phyloP scores from a whole-genome alignment of 225 moss, liverwort and hornwort species.

The Bryum argenteum region DNA sequence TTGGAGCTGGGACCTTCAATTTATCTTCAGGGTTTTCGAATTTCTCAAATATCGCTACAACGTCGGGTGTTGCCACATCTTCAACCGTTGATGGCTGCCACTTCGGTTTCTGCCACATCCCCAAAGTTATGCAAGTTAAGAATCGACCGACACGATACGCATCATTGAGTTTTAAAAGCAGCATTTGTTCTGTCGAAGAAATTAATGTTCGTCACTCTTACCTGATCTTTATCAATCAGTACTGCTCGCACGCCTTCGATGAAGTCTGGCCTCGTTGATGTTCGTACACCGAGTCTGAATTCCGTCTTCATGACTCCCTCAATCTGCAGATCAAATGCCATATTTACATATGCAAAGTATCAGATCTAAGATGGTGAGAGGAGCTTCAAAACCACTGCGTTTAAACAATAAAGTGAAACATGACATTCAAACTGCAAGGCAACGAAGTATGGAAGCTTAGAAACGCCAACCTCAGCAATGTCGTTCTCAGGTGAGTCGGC shows the following conservation, averaged over 20 bases:
- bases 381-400: conserved; percentile 10
- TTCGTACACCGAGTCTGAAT: conserved; percentile 74
- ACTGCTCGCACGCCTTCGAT: conserved; percentile 89
- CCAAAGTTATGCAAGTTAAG: conserved; percentile 12
- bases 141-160: not conserved
- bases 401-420: conserved; percentile 13
- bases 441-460: conserved; percentile 11
- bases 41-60: conserved; percentile 49
- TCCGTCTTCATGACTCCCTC: conserved; percentile 94
- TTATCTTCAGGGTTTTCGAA: conserved; percentile 45
- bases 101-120: conserved; percentile 58
- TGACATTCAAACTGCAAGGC: not conserved
- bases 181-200: not conserved
- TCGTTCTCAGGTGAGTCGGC: conserved; percentile 50
- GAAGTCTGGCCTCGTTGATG: conserved; percentile 71
- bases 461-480: conserved; percentile 60
- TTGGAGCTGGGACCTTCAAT: conserved; percentile 42
- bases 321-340: conserved; percentile 51
- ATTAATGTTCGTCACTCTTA: conserved; percentile 29
- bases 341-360: not conserved
- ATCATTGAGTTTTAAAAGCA: too few species aligned
- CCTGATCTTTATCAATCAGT: conserved; percentile 93
- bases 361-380: conserved; percentile 8
- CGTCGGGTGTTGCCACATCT: conserved; percentile 46
- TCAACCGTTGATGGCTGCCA: conserved; percentile 63